Evolutionary conservation across 108 stramenopile species (phyloP), one percentile per base, ranked within the genome.

Genomic region (Skeletonema menzelii): DNA sequence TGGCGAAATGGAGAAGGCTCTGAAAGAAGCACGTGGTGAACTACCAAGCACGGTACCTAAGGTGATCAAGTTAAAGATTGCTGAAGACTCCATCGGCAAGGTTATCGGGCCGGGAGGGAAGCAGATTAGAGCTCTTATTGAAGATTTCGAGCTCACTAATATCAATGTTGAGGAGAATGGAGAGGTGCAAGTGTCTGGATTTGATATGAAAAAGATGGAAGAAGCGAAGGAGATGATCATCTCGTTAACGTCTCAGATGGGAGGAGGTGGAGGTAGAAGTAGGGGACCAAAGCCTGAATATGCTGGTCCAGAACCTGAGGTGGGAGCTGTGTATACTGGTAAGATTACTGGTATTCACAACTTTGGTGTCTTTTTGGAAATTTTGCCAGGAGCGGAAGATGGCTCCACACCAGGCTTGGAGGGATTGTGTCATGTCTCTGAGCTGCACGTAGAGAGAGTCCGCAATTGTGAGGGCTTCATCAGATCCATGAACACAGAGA

Each of bases 21-120:
- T 88, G 17, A 32, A 63, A 32, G 63, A 68, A 38, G 75, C 91
- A 5, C 77, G 90, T 56, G 64, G 66, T 34, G 67, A 69, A 56
- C 66, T 96, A 40, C 88, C 91, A 17, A 30, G 44, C 11, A 86
- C 88, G 3, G 92, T 94, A 13, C 93, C 95, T 4, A 86, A 88
- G 71, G 73, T 92, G 10, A 27, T 53, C 10, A 65, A 31, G 11
- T 87, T 94, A 69, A 72, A 67, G 10, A 83, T 96, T 63, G 63
- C 80, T n/a, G 68, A 73, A 20, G 90, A 87, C 8, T 66, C 70
- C 5, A 89, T 94, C 44, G 93, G 95, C 35, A 92, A 92, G 65
- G 73, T 96, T 13, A 94, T 96, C 67, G 95, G 95, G 13, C 92
- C 92, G 2, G 90, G 93, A 20, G 95, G 95, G 14, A 90, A 85